These are phyloP conservation scores for Didymella exigua DNA, from an alignment of 2,329 filamentous ascomycete genomes.

Conservation along the genomic window DNA sequence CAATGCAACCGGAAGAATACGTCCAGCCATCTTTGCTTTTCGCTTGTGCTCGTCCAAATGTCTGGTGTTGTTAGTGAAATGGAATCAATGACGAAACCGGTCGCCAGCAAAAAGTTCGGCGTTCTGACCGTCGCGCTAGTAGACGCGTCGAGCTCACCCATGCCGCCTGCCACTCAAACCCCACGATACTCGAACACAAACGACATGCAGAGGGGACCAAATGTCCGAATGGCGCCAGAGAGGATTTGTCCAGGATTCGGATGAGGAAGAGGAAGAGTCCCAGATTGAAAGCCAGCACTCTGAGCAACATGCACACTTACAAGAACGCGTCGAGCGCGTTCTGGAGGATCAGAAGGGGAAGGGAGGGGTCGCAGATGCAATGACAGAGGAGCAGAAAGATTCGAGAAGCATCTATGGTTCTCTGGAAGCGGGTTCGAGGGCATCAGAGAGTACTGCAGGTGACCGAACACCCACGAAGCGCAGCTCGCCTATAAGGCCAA, in stretches of 20 bases:
- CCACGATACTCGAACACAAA: slow-evolving; percentile 21
- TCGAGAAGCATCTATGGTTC: neutral
- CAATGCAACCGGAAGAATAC: slow-evolving; percentile 41
- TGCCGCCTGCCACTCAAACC: slow-evolving; percentile 23
- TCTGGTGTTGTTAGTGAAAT: neutral
- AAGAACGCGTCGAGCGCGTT: slow-evolving; percentile 31
- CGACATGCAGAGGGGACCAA: slow-evolving; percentile 47
- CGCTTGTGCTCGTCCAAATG: neutral
- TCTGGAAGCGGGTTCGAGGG: neutral
- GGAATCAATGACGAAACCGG: slow-evolving; percentile 26
- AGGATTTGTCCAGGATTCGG: slow-evolving; percentile 58
- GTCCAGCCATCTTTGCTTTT: slow-evolving; percentile 36
- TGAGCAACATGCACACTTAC: slow-evolving; percentile 18
- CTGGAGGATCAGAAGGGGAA: slow-evolving; percentile 1
- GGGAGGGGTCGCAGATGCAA: neutral
- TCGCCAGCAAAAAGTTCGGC: slow-evolving; percentile 24
- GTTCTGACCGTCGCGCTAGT: slow-evolving; percentile 26
- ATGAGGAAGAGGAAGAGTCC: slow-evolving; percentile 53
- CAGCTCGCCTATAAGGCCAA: slow-evolving; percentile 18
- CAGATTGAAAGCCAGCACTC: slow-evolving; percentile 36
- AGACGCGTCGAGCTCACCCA: slow-evolving; percentile 13
- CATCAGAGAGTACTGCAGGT: neutral
- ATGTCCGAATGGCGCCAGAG: slow-evolving; percentile 58
- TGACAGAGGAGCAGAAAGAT: neutral
- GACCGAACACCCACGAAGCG: slow-evolving; percentile 8